Conservation (phyloP, 1,284 basidiomycete species). For the Malassezia equina region DNA sequence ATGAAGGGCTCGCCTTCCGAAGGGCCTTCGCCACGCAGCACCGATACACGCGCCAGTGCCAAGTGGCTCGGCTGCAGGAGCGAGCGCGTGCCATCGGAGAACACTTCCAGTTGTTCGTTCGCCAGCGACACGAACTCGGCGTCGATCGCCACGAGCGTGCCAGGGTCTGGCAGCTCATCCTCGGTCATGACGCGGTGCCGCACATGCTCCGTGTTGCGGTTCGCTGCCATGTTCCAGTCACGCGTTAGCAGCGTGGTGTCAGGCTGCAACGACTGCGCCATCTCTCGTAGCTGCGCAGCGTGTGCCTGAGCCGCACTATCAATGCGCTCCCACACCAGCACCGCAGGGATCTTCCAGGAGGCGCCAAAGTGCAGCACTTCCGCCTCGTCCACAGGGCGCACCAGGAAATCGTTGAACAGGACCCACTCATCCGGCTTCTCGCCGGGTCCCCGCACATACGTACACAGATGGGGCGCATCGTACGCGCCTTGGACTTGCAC, state of each 20-base stretch:
- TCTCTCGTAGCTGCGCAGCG: conserved; percentile 17
- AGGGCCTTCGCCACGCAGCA: conserved; percentile 71
- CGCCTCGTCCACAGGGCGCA: conserved; percentile 67
- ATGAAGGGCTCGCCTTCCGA: conserved; percentile 81
- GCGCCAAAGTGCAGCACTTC: conserved; percentile 77
- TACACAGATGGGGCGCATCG: conserved; percentile 73
- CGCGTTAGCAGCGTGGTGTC: conserved; percentile 59
- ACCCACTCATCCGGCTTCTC: conserved; percentile 57
- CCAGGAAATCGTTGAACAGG: conserved; percentile 93
- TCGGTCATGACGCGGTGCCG: conserved; percentile 64
- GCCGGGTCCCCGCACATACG: conserved; percentile 72
- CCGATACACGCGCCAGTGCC: conserved; percentile 86
- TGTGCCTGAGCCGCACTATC: conserved; percentile 51
- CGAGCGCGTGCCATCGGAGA: conserved; percentile 86
- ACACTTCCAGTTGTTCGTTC: conserved; percentile 85
- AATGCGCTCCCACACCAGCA: conserved; percentile 73
- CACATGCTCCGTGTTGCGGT: conserved; percentile 63
- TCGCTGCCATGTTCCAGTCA: conserved; percentile 62
- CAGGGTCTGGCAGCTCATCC: conserved; percentile 71
- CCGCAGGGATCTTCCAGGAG: conserved; percentile 84
- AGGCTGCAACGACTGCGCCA: conserved; percentile 18
- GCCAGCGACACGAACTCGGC: conserved; percentile 96
- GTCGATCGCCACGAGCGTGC: conserved; percentile 85
- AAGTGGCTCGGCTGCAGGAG: conserved; percentile 81
- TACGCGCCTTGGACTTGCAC: conserved; percentile 71